Conservation (phyloP, 345 rosid genomes). For the Noccaea bulbosa region DNA sequence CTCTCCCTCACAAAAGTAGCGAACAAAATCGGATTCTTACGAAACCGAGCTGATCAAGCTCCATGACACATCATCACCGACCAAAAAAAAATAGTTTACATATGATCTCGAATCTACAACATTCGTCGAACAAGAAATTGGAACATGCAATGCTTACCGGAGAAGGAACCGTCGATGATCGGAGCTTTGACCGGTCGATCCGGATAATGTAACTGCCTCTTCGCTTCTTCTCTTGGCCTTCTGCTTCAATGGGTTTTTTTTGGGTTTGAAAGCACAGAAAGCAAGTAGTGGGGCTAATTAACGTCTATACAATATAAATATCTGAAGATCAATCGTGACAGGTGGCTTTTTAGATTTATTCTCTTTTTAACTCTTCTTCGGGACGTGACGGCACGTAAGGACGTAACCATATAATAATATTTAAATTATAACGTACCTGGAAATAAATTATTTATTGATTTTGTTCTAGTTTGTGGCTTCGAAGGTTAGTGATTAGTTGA, state of each 20-base stretch:
- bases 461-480: neutral
- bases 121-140: conserved; percentile 3
- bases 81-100: neutral
- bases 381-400: conserved; percentile 47
- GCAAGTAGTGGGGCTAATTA: conserved; percentile 30
- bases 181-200: conserved; percentile 24
- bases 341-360: conserved; percentile 15
- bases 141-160: conserved; percentile 35
- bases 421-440: neutral
- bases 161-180: conserved; percentile 24
- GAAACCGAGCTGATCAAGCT: conserved; percentile 20
- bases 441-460: neutral
- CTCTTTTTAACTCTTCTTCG: conserved; percentile 31
- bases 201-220: conserved; percentile 25
- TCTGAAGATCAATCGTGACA: conserved; percentile 21
- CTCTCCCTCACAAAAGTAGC: neutral
- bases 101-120: neutral
- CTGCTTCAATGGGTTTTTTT: conserved; percentile 6
- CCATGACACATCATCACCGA: conserved; percentile 32
- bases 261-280: conserved; percentile 34
- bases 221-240: conserved; percentile 17
- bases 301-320: conserved; percentile 36
- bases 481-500: neutral
- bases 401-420: neutral
- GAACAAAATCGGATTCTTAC: conserved; percentile 14